Evolutionary conservation across 768 basidiomycete genomes (phyloP), one percentile per base, ranked within the genome.

Genomic region (Russula virescens): DNA sequence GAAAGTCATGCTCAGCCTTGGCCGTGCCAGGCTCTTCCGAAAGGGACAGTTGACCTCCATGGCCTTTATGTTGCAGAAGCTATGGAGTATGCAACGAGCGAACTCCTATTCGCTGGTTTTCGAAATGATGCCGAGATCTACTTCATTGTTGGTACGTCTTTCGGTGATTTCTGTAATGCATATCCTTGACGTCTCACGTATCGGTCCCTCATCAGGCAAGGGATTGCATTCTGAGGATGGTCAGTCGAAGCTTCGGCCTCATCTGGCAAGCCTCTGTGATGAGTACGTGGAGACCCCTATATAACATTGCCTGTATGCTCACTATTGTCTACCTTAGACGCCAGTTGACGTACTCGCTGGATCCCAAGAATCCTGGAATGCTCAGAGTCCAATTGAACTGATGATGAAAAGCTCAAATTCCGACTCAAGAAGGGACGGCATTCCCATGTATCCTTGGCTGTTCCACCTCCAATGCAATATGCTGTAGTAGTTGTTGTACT

Each of bases 41-140:
- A 60, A 34, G 52, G 58, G n/a, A 45, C 7, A 2, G 11, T 63
- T n/a, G 62, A 63, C 47, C 58, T 63, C 25, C 62, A 63, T 21
- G 53, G 58, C 23, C 48, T 63, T 23, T 50, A 43, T 35, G 62
- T 59, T 1, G 16, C 11, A 5, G 62, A 63, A 38, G 62, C 62
- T 10, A 5, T 60, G 4, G 35, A 60, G 25, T 50, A 59, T n/a
- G 58, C 58, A 28, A 48, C 42, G 51, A 26, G 49, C 5, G 45
- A 54, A 14, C 35, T 63, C 21, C n/a, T 49, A 16, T 19, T n/a
- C 4, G 62, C 58, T 10, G 45, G 2, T 5, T 31, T 8, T 23
- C 47, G 58, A 40, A 13, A 42, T 1, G 46, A 55, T 14, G 4
- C 34, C 9, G 21, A 0, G 6, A 35, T 63, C 46, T 31, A 3